Base-by-base conservation (phyloP, 306 rosid species). In the Carpinus fangiana region DNA sequence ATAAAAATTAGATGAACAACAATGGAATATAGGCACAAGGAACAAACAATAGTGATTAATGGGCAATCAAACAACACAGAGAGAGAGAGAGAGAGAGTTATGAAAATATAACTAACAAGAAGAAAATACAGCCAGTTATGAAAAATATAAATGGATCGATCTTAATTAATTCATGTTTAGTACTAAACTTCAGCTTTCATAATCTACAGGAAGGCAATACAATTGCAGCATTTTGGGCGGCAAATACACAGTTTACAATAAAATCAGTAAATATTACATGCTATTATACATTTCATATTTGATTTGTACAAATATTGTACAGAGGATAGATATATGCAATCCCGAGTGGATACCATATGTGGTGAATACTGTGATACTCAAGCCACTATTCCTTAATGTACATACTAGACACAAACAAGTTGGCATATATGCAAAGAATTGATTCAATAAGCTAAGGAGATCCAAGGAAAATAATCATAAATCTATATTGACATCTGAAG, bases 371-470 rank as follows among this genome's bases (percentile, higher is more conserved):
- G 85, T 79, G 80, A 82, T 73, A 57, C 55, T 41, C 34, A 28
- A 75, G 34, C 65, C 73, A 55, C 41, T 55, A 56, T 62, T 70
- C 47, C 50, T 59, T 46, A 54, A 26, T 46, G 81, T 81, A 71
- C 76, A 82, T 72, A 82, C 81, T 77, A 72, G 83, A 83, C 80
- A 83, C 55, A 79, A 72, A 70, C 65, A 74, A 73, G 69, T 23
- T 61, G 82, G 47, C 17, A 80, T 74, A 82, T 83, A 73, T 71
- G 82, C 85, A 73, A 8, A 41, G 66, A 50, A 51, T 8, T 73
- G 75, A 74, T 47, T 73, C 45, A 73, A 71, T 23, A 43, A 41
- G 59, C 72, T 23, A 67, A 48, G 61, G 7, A 62, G 54, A 68
- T 65, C 70, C 75, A 21, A 28, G 73, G 67, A 69, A 26, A 68